A percentile compares a stretch with the other conserved stretches of the same genome.
Evolutionary conservation across 2,329 filamentous ascomycete species (phyloP).

Genomic region (Penicillium palitans): DNA sequence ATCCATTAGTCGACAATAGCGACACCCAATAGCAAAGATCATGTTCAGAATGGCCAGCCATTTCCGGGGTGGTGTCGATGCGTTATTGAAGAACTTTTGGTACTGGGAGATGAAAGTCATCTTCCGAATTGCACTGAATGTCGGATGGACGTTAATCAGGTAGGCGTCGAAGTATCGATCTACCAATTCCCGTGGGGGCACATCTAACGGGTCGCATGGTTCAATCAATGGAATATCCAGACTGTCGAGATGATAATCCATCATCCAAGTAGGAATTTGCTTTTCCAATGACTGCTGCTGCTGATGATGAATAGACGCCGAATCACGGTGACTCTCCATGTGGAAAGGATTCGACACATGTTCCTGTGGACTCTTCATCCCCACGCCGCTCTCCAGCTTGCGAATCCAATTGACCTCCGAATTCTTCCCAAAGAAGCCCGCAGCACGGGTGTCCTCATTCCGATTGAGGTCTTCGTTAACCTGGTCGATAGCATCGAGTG

Average conservation of each 20-base stretch:
- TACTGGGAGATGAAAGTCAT: slow-evolving; percentile 43
- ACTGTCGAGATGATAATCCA: slow-evolving; percentile 46
- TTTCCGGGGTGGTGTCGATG: slow-evolving; percentile 32
- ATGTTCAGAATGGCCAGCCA: slow-evolving; percentile 49
- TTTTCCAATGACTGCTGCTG: slow-evolving; percentile 1
- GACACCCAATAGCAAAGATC: slow-evolving; percentile 48
- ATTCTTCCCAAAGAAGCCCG: slow-evolving; percentile 47
- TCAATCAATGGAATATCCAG: slow-evolving; percentile 37
- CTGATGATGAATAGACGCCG: not conserved
- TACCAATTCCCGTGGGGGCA: slow-evolving; percentile 40
- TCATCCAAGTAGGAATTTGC: slow-evolving; percentile 26
- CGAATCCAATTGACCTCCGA: slow-evolving; percentile 48
- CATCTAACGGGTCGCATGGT: slow-evolving; percentile 36
- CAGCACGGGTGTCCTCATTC: slow-evolving; percentile 35
- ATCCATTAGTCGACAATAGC: slow-evolving; percentile 39
- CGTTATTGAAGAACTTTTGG: slow-evolving; percentile 30
- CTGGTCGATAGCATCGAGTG: slow-evolving; percentile 43
- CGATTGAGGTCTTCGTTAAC: slow-evolving; percentile 46
- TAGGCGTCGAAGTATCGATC: slow-evolving; percentile 43
- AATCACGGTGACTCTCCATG: not conserved
- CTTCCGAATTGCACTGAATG: slow-evolving; percentile 44
- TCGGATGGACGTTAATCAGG: slow-evolving; percentile 42
- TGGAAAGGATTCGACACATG: not conserved
- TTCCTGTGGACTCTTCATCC: slow-evolving; percentile 19
- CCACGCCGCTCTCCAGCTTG: slow-evolving; percentile 34